Evolutionary conservation across 257 asterid species (phyloP).

Genomic region (Forsythia viridissima): DNA sequence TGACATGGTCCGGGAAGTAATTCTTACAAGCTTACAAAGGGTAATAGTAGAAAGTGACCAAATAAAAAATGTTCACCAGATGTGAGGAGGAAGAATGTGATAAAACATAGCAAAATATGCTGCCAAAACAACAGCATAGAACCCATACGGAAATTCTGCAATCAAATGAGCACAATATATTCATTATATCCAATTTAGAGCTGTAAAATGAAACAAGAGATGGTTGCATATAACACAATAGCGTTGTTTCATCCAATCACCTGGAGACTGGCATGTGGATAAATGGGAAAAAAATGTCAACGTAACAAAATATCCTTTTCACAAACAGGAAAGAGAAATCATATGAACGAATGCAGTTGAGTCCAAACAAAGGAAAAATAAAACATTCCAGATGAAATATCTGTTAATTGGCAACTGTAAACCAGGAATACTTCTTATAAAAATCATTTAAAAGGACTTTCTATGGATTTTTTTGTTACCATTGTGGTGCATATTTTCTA

Average conservation of each 20-base stretch:
- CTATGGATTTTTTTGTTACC: not conserved
- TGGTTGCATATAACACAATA: not conserved
- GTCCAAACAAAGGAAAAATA: not conserved
- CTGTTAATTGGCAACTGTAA: slow-evolving; percentile 3
- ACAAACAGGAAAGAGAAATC: not conserved
- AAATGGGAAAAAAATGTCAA: not conserved
- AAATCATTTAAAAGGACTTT: not conserved
- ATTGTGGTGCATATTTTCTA: not conserved
- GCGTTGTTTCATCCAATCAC: slow-evolving; percentile 4
- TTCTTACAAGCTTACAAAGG: not conserved
- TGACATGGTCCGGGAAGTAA: not conserved
- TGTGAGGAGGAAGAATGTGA: not conserved
- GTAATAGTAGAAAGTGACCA: not conserved
- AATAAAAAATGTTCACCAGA: not conserved
- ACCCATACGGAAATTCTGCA: not conserved
- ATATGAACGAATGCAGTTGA: slow-evolving; percentile 1
- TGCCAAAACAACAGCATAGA: not conserved
- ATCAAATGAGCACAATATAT: not conserved
- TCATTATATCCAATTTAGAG: slow-evolving; percentile 1
- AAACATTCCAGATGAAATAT: not conserved
- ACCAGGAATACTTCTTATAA: slow-evolving; percentile 6
- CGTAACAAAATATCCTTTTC: not conserved
- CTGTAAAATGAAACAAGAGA: slow-evolving; percentile 1
- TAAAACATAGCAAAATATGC: not conserved
- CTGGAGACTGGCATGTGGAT: slow-evolving; percentile 2